Base-by-base conservation (phyloP, 2,329 filamentous ascomycete genomes). In the Fusarium hostae region DNA sequence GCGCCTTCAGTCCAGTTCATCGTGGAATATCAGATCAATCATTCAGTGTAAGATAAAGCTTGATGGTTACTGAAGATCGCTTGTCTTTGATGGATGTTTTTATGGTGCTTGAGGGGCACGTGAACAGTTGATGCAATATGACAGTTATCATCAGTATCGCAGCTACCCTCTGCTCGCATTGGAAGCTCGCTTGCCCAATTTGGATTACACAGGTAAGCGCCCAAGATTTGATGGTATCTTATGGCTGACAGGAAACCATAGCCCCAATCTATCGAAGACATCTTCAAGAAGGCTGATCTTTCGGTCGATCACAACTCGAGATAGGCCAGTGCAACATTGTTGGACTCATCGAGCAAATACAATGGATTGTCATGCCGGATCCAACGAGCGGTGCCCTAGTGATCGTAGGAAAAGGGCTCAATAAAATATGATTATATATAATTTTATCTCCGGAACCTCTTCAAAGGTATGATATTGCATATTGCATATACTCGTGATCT, bases 1-100 rank as follows among this genome's bases (percentile, higher is more conserved):
- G 76, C 67, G 13, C 81, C 81, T 66, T 81, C 81, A 5, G 79
- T 84, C 82, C 83, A 83, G 70, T 84, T 84, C 83, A 84, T 84
- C 35, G 71, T 34, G 30, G 34, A 39, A 24, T 22, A 45, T 35
- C 12, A n/a, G 22, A 44, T 56, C 18, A 20, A 9, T 24, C 35
- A 39, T 59, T 26, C 11, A 28, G 32, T 34, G 47, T n/a, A 57
- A 20, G 28, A 3, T 57, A 20, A 18, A 39, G 10, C 3, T 26
- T 39, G 22, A 10, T 16, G 16, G 20, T 10, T 8, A 13, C 16
- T 24, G 47, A 34, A 24, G 3, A 34, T 50, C 15, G 26, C n/a
- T 26, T 26, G 47, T 50, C 16, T 16, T 50, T 50, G 16, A 43
- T 22, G 22, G 28, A 12, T 20, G 8, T 20, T 32, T 28, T 37